These are phyloP conservation scores for Maudiozyma barnettii DNA, from an alignment of 805 yeast species.

Conservation along the genomic window DNA sequence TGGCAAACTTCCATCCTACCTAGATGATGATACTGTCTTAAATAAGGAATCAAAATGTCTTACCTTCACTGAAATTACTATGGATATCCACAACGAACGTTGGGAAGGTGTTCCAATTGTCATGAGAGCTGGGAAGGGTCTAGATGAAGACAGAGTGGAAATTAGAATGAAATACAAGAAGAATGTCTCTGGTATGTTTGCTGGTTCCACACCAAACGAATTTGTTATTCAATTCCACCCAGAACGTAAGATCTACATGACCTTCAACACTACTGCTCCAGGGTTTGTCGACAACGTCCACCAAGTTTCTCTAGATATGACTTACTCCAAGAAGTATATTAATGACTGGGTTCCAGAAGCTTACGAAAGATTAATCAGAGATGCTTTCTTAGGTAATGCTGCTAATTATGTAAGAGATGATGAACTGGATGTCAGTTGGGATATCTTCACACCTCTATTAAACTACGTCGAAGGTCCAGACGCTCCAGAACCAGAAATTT, in stretches of 20 bases:
- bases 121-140: constrained; percentile 94
- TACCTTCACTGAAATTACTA: constrained; percentile 77
- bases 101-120: constrained; percentile 98
- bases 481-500: constrained; percentile 54
- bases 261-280: constrained; percentile 85
- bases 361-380: constrained; percentile 87
- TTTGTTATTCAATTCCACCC: constrained; percentile 91
- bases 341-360: constrained; percentile 95
- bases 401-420: constrained; percentile 96
- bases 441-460: constrained; percentile 84
- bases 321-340: constrained; percentile 68
- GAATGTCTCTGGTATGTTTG: constrained; percentile 72
- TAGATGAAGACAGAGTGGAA: constrained; percentile 88
- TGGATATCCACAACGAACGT: constrained; percentile 79
- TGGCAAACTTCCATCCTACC: constrained; percentile 80
- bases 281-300: constrained; percentile 79
- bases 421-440: constrained; percentile 90
- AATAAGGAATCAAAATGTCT: constrained; percentile 72
- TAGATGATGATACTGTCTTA: constrained; percentile 80
- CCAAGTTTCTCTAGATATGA: constrained; percentile 79
- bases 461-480: constrained; percentile 62
- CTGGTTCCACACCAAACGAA: constrained; percentile 77
- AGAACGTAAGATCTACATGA: constrained; percentile 83
- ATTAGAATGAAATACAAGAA: constrained; percentile 85
- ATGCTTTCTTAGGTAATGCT: constrained; percentile 82